Base-by-base conservation (phyloP, 495 filamentous ascomycete genomes). In the Xylaria telfairii region DNA sequence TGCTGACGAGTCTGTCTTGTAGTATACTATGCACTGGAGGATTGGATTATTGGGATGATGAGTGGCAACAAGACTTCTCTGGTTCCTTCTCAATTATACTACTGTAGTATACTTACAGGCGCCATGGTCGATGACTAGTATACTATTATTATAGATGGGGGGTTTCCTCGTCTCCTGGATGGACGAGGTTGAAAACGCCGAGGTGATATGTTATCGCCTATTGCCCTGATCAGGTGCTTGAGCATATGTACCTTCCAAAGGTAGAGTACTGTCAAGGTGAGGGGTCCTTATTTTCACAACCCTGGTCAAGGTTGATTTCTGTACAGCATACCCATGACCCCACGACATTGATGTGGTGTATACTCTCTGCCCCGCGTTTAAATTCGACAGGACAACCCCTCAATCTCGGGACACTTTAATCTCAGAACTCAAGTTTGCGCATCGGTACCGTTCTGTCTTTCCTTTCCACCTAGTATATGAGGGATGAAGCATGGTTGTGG, bases 1-100 rank as follows among this genome's bases (percentile, higher is more conserved):
- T 65, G 62, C 62, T 63, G 60, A 63, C 60, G 41, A 39, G 13
- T 61, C 34, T 42, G 37, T 49, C 44, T 47, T 2, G 41, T n/a
- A n/a, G n/a, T n/a, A n/a, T n/a, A n/a, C n/a, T n/a, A 28, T 34
- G 34, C 46, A 63, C 21, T 2, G 17, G 7, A 46, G 19, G 24
- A 32, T 44, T 63, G 24, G 7, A 32, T 60, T 60, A 41, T 60
- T 41, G 57, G 34, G 34, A 34, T 60, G 59, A 32, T 19, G 28
- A n/a, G n/a, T 9, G 37, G 44, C 1, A 32, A 47, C 21, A 65
- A 19, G 26, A 15, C n/a, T 39, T 49, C 19, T 19, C 42, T 26
- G 28, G 19, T 59, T 34, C 13, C 15, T 4, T 57, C 4, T 8
- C 8, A 57, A 37, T 34, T 54, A 34, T 0, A 57, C n/a, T n/a